Evolutionary conservation across 225 moss, liverwort and hornwort genomes (phyloP).

Genomic region (Polytrichum commune): DNA sequence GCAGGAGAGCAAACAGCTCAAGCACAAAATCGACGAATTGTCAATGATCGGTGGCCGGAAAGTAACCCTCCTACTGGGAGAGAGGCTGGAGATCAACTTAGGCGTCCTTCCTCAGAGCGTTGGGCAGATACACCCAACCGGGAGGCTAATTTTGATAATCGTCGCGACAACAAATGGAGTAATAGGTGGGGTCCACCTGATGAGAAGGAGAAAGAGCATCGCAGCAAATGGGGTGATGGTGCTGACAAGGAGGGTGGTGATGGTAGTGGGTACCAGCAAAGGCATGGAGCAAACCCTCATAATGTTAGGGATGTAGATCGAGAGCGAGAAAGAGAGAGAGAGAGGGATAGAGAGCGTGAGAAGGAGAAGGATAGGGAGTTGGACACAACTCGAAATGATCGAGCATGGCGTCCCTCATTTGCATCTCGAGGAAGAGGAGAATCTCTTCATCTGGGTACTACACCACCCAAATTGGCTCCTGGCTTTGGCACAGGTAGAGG

Average conservation of each 20-base stretch:
- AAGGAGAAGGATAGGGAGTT: constrained; percentile 35
- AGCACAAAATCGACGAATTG: constrained; percentile 2
- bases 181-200: constrained; percentile 60
- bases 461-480: constrained; percentile 61
- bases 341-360: constrained; percentile 1
- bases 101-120: constrained; percentile 48
- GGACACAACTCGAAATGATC: constrained; percentile 35
- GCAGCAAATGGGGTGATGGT: constrained; percentile 44
- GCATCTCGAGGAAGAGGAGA: constrained; percentile 60
- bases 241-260: constrained; percentile 53
- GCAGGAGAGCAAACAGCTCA: constrained; percentile 2
- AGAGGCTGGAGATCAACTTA: constrained; percentile 38
- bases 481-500: constrained; percentile 60
- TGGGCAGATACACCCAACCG: constrained; percentile 52
- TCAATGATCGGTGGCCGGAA: constrained; percentile 51
- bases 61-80: constrained; percentile 32
- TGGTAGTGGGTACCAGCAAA: constrained; percentile 29
- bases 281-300: constrained; percentile 28
- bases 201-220: constrained; percentile 60
- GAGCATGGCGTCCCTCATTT: constrained; percentile 56
- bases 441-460: constrained; percentile 39
- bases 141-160: constrained; percentile 53
- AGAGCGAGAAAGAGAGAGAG: constrained; percentile 8
- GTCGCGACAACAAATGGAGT: constrained; percentile 67
- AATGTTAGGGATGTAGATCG: constrained; percentile 30